phyloP scores from a whole-genome alignment of 2,329 filamentous ascomycete species.

The Onygenales sp. region DNA sequence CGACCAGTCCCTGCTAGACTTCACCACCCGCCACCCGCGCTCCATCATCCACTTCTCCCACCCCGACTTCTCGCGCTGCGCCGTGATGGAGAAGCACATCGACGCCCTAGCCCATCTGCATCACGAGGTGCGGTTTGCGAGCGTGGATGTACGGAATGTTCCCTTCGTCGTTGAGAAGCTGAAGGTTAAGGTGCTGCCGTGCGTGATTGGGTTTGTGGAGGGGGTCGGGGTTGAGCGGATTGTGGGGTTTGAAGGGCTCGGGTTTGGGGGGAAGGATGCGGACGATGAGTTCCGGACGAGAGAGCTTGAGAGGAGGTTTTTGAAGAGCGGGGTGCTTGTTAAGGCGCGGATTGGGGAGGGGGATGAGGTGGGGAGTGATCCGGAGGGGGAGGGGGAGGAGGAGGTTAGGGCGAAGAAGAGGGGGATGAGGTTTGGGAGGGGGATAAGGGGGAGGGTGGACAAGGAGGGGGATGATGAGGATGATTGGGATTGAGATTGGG shows the following conservation, averaged over 20 bases:
- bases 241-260: conserved; percentile 40
- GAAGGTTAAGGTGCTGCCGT: conserved; percentile 37
- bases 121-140: conserved; percentile 35
- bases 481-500: conserved; percentile 38
- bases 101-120: conserved; percentile 33
- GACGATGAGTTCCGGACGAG: conserved; percentile 29
- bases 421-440: conserved; percentile 15
- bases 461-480: conserved; percentile 24
- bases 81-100: conserved; percentile 53
- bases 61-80: conserved; percentile 53
- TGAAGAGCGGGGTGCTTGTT: conserved; percentile 29
- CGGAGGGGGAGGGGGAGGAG: conserved; percentile 14
- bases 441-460: conserved; percentile 12
- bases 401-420: conserved; percentile 15
- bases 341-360: conserved; percentile 24
- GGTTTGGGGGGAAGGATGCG: conserved; percentile 27
- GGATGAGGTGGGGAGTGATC: conserved; percentile 15
- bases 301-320: conserved; percentile 33
- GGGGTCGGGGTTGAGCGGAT: conserved; percentile 36
- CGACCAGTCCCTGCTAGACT: conserved; percentile 50
- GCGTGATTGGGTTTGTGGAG: conserved; percentile 40
- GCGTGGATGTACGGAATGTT: conserved; percentile 36
- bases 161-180: conserved; percentile 41
- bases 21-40: conserved; percentile 48
- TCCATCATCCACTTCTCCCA: conserved; percentile 57